phyloP scores from a whole-genome alignment of 106 monocot species.

The Dactylorhiza incarnata region DNA sequence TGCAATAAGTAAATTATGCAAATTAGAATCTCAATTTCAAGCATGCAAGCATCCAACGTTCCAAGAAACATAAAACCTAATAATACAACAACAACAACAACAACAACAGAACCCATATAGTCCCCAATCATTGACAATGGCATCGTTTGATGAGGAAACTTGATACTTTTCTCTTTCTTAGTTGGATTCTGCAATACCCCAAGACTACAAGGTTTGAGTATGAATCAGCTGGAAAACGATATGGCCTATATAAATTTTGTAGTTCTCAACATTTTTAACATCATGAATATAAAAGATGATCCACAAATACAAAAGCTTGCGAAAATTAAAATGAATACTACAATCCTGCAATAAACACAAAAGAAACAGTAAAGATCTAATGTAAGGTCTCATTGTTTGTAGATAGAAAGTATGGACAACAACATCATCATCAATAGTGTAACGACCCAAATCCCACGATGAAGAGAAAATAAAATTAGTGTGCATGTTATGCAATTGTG shows the following conservation, averaged over 20 bases:
- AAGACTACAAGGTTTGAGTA: not conserved
- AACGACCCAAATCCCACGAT: no score
- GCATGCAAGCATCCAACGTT: not conserved
- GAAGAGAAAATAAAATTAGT: no score
- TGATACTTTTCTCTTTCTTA: not conserved
- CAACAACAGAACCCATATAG: no score
- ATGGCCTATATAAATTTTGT: not conserved
- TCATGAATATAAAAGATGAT: not conserved
- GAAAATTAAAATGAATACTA: not conserved
- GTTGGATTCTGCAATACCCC: not conserved
- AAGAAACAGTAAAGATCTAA: not conserved
- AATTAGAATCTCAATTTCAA: slow-evolving; percentile 1
- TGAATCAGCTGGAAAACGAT: not conserved
- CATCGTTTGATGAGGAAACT: not conserved
- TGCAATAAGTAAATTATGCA: slow-evolving; percentile 17
- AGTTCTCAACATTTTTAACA: not conserved
- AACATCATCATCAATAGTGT: no score
- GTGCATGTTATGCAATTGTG: no score
- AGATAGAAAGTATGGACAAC: no score
- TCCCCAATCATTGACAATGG: no score
- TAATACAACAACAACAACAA: no score
- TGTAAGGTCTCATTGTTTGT: not conserved
- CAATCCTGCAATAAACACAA: not conserved
- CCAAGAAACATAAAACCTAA: not conserved
- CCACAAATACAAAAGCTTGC: not conserved